A percentile compares a stretch with the other conserved stretches of the same genome.
Conservation (phyloP, 2,329 filamentous ascomycete species). For the Drechslerella dactyloides region DNA sequence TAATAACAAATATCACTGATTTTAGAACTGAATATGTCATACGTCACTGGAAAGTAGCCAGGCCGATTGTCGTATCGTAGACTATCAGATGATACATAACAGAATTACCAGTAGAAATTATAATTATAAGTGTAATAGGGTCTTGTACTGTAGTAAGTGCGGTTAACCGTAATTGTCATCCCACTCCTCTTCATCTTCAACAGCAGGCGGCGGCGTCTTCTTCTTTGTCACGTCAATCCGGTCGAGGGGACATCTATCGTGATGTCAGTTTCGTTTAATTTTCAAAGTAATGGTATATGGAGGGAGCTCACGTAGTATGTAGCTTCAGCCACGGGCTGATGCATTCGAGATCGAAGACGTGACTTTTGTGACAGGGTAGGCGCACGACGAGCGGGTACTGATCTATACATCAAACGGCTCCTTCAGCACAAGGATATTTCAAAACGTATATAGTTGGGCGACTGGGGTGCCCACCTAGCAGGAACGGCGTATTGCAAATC, state of each 20-base stretch:
- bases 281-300: neutral
- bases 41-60: too few species aligned
- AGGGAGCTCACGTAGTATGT: slow-evolving; percentile 51
- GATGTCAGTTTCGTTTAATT: neutral
- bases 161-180: slow-evolving; percentile 56
- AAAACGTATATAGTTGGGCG: neutral
- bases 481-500: slow-evolving; percentile 53
- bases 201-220: slow-evolving; percentile 46
- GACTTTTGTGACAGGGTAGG: slow-evolving; percentile 53
- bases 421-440: neutral
- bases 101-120: too few species aligned
- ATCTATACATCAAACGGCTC: slow-evolving; percentile 30
- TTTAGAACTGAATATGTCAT: too few species aligned
- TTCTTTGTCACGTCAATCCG: slow-evolving; percentile 53
- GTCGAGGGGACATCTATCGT: slow-evolving; percentile 52
- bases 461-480: slow-evolving; percentile 40
- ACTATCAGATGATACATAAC: too few species aligned
- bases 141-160: too few species aligned
- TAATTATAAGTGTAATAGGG: too few species aligned
- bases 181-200: slow-evolving; percentile 52
- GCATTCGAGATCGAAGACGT: slow-evolving; percentile 54
- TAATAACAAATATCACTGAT: too few species aligned
- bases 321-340: slow-evolving; percentile 54
- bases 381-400: slow-evolving; percentile 53
- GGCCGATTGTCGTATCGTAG: too few species aligned